These are phyloP conservation scores for Phytophthora macrochlamydospora DNA, from an alignment of 352 stramenopile genomes.

Conservation along the genomic window DNA sequence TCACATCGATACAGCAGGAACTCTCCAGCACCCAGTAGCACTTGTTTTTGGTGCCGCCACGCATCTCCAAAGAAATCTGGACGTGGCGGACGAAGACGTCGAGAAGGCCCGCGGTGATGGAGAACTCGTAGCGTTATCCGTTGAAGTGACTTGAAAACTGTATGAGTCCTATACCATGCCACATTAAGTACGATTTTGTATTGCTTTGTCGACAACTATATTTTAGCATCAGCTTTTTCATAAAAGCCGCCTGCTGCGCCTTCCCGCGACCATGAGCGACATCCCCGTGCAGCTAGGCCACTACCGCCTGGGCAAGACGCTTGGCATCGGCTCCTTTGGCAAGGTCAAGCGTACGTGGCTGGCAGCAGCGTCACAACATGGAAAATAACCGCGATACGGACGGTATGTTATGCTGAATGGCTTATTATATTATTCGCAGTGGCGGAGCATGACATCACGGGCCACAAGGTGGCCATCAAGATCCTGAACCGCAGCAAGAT, in stretches of 20 bases:
- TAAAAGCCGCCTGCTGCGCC: not conserved
- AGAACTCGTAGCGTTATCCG: not conserved
- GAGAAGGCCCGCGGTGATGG: not conserved
- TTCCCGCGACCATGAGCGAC: constrained; percentile 64
- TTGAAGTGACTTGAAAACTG: not conserved
- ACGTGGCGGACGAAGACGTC: not conserved
- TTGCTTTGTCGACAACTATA: not conserved
- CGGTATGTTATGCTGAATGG: too few species aligned
- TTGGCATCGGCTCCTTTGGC: constrained; percentile 99
- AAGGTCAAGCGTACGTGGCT: constrained; percentile 96
- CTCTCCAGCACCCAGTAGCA: not conserved
- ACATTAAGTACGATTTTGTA: not conserved
- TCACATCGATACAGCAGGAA: not conserved
- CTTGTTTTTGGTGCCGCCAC: not conserved
- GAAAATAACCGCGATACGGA: too few species aligned
- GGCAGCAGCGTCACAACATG: not conserved
- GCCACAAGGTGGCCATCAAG: constrained; percentile 99
- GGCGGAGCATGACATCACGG: constrained; percentile 97
- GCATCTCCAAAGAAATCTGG: not conserved
- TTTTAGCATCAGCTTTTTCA: too few species aligned
- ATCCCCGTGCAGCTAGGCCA: constrained; percentile 95
- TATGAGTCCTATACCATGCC: too few species aligned
- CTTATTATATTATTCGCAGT: constrained; percentile 58
- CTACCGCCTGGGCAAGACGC: constrained; percentile 98
- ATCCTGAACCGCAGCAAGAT: constrained; percentile 99